Evolutionary conservation across 257 asterid genomes (phyloP).

Genomic region (Craterostigma plantagineum): DNA sequence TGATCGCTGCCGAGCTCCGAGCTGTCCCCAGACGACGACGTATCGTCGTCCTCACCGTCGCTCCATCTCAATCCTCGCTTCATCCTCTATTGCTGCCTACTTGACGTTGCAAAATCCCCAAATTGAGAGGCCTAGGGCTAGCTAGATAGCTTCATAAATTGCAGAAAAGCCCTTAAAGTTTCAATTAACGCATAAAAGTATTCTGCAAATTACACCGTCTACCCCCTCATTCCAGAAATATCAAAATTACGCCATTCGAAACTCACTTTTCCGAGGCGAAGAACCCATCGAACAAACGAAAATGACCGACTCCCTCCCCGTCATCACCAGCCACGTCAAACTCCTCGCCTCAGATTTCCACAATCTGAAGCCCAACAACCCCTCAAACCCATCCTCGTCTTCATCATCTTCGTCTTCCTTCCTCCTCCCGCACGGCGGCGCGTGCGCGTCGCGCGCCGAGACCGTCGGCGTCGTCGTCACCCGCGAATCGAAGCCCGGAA

Average conservation of each 20-base stretch:
- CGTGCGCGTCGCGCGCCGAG: constrained; percentile 41
- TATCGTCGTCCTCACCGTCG: constrained; percentile 12
- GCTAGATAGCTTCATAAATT: too few species aligned
- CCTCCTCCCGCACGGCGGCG: constrained; percentile 30
- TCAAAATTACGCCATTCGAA: too few species aligned
- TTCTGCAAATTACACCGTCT: too few species aligned
- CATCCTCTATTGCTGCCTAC: too few species aligned
- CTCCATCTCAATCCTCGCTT: too few species aligned
- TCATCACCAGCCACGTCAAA: constrained; percentile 26
- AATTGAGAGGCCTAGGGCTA: too few species aligned
- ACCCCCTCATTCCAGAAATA: background rate
- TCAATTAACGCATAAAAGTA: too few species aligned
- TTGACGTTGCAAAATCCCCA: too few species aligned
- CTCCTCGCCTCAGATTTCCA: constrained; percentile 43
- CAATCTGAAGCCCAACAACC: constrained; percentile 18
- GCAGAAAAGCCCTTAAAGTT: too few species aligned
- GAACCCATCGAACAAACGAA: too few species aligned
- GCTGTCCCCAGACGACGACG: constrained; percentile 27
- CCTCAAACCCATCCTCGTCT: too few species aligned
- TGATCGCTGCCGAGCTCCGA: constrained; percentile 16
- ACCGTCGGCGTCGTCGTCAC: constrained; percentile 41
- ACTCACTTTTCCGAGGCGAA: constrained; percentile 1
- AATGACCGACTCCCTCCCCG: too few species aligned
- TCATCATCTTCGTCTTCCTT: constrained; percentile 9
- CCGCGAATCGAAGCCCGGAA: constrained; percentile 41